Percentiles rank a stretch among this genome's conserved stretches.
Evolutionary conservation across 371 early-diverging fungal species (phyloP).

Genomic region (Saksenaea oblongispora): DNA sequence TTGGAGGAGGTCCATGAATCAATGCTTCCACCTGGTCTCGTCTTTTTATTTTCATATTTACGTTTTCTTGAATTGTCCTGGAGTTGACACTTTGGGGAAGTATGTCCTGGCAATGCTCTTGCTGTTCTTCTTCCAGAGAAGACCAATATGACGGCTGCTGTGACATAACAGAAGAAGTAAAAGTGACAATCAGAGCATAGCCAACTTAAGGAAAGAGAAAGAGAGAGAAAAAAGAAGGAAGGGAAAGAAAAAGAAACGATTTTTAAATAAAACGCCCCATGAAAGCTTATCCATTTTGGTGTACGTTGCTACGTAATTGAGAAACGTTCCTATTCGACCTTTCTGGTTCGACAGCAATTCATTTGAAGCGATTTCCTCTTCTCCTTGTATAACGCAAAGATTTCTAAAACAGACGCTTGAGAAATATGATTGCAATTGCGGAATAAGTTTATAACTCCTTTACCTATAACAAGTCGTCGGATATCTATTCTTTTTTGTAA

Average conservation of each 20-base stretch:
- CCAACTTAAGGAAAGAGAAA: not conserved
- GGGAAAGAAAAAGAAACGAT: not conserved
- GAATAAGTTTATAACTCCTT: not conserved
- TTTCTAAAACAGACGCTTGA: not conserved
- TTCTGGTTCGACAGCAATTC: not conserved
- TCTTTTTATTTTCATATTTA: constrained; percentile 9
- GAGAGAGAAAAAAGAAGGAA: not conserved
- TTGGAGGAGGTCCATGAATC: not conserved
- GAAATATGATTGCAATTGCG: not conserved
- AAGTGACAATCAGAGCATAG: not conserved
- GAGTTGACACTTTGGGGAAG: not conserved
- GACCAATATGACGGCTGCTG: not conserved
- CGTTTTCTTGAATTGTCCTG: not conserved
- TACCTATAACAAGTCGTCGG: not conserved
- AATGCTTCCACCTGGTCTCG: constrained; percentile 11
- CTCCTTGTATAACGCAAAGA: not conserved
- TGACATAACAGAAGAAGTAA: not conserved
- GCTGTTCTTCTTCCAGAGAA: not conserved
- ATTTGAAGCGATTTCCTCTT: not conserved
- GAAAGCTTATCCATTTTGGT: constrained; percentile 4
- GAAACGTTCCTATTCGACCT: constrained; percentile 1
- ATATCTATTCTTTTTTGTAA: not conserved
- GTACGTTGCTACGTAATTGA: not conserved
- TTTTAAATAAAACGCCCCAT: constrained; percentile 1
- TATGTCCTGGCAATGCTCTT: not conserved